phyloP scores from a whole-genome alignment of 2,329 filamentous ascomycete species.

The Colletotrichum limetticola region DNA sequence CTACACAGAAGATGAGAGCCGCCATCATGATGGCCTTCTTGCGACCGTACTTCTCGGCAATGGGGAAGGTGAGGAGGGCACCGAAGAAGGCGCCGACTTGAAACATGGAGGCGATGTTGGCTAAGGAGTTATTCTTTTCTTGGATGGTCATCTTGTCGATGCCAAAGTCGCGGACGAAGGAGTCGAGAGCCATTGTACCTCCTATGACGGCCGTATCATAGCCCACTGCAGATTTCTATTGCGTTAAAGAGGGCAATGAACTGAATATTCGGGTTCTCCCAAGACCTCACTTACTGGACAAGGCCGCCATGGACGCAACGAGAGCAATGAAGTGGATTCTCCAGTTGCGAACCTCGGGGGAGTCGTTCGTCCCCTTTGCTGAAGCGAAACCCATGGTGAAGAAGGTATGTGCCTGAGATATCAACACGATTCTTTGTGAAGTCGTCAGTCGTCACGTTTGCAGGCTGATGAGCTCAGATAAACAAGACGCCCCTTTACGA shows the following conservation, averaged over 20 bases:
- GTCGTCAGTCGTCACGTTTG: neutral
- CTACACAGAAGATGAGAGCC: constrained; percentile 52
- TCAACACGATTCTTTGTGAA: neutral
- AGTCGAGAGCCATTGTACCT: constrained; percentile 51
- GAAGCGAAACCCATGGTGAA: no score
- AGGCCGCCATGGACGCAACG: no score
- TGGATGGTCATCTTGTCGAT: constrained; percentile 40
- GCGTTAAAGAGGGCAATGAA: no score
- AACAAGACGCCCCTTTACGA: neutral
- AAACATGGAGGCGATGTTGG: constrained; percentile 41
- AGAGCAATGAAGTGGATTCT: no score
- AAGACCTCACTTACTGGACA: no score
- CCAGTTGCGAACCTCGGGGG: no score
- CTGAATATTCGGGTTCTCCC: no score
- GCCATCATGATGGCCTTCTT: constrained; percentile 58
- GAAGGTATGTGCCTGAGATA: no score
- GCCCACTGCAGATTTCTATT: constrained; percentile 40
- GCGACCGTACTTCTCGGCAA: constrained; percentile 59
- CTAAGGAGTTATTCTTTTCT: constrained; percentile 45
- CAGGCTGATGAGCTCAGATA: neutral
- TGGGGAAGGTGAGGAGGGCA: constrained; percentile 53
- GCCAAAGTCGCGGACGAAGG: constrained; percentile 49
- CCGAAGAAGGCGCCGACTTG: constrained; percentile 46
- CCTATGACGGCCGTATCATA: constrained; percentile 54
- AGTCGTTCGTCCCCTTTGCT: no score